Conservation (phyloP, 2,329 filamentous ascomycete genomes). For the Madurella fahalii region DNA sequence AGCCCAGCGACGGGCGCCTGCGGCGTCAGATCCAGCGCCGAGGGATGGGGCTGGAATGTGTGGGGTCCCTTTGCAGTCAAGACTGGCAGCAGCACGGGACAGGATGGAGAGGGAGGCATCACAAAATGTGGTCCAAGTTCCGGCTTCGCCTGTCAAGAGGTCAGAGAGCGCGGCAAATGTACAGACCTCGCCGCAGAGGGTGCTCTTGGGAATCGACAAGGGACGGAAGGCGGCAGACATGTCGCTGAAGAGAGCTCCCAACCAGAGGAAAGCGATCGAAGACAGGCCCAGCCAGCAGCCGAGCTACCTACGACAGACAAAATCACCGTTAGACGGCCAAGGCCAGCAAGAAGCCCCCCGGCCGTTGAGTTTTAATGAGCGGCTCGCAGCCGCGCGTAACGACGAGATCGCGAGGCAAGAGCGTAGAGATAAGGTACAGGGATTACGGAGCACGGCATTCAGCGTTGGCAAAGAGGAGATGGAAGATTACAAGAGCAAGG, state of each 20-base stretch:
- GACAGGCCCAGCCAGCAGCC: constrained; percentile 28
- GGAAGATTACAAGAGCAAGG: constrained; percentile 55
- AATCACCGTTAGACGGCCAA: constrained; percentile 34
- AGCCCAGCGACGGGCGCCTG: constrained; percentile 31
- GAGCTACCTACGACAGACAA: constrained; percentile 44
- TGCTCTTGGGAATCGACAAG: constrained; percentile 85
- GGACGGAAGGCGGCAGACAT: constrained; percentile 75
- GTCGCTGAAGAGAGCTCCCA: constrained; percentile 50
- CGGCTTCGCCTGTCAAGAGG: constrained; percentile 66
- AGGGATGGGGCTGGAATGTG: constrained; percentile 22
- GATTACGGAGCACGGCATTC: constrained; percentile 53
- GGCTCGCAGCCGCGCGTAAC: constrained; percentile 66
- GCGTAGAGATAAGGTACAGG: constrained; percentile 49
- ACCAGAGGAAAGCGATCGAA: constrained; percentile 23
- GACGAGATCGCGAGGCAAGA: constrained; percentile 51
- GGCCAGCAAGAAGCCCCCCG: constrained; percentile 32
- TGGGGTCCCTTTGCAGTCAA: constrained; percentile 26
- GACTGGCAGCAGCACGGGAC: constrained; percentile 22
- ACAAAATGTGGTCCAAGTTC: constrained; percentile 61
- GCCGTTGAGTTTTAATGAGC: constrained; percentile 72
- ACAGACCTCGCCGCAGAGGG: constrained; percentile 71
- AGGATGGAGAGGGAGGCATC: constrained; percentile 29
- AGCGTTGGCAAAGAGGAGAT: constrained; percentile 55
- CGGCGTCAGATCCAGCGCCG: constrained; percentile 13
- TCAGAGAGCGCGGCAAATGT: constrained; percentile 43